Conservation (phyloP, 257 asterid species). For the Hygrophila difformis region DNA sequence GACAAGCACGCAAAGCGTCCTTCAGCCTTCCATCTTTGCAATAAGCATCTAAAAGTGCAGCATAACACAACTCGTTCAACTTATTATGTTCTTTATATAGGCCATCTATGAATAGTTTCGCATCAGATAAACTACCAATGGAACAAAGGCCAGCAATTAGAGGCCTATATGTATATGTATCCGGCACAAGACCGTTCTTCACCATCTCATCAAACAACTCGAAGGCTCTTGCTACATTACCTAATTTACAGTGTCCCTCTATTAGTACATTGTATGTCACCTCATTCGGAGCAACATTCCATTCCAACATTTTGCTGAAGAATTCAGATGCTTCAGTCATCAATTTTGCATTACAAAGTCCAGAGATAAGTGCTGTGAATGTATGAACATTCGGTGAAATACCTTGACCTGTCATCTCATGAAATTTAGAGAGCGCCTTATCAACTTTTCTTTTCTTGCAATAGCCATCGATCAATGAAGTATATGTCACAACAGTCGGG, state of each 20-base stretch:
- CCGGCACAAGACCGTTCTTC: conserved; percentile 60
- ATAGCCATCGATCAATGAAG: conserved; percentile 76
- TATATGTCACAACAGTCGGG: conserved; percentile 85
- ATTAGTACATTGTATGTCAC: conserved; percentile 75
- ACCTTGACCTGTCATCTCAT: conserved; percentile 80
- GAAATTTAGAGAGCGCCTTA: conserved; percentile 61
- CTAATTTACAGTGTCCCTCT: conserved; percentile 65
- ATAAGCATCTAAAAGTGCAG: conserved; percentile 69
- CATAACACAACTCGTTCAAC: conserved; percentile 70
- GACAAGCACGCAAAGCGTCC: conserved; percentile 45
- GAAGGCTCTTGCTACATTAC: conserved; percentile 47
- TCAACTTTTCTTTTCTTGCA: conserved; percentile 51
- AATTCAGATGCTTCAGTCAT: conserved; percentile 50
- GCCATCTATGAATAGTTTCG: conserved; percentile 49
- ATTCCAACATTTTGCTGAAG: conserved; percentile 46
- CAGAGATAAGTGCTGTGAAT: conserved; percentile 61
- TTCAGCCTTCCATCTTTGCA: conserved; percentile 52
- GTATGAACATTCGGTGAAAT: conserved; percentile 66
- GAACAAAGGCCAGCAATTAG: conserved; percentile 65
- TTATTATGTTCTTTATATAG: conserved; percentile 36
- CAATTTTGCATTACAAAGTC: conserved; percentile 53
- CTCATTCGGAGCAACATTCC: conserved; percentile 57
- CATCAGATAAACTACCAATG: conserved; percentile 52
- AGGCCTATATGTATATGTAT: conserved; percentile 72
- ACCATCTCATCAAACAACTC: conserved; percentile 68